A percentile compares a stretch with the other conserved stretches of the same genome.
Conservation (phyloP, 2,329 filamentous ascomycete species). For the Aspergillus aculeatus region DNA sequence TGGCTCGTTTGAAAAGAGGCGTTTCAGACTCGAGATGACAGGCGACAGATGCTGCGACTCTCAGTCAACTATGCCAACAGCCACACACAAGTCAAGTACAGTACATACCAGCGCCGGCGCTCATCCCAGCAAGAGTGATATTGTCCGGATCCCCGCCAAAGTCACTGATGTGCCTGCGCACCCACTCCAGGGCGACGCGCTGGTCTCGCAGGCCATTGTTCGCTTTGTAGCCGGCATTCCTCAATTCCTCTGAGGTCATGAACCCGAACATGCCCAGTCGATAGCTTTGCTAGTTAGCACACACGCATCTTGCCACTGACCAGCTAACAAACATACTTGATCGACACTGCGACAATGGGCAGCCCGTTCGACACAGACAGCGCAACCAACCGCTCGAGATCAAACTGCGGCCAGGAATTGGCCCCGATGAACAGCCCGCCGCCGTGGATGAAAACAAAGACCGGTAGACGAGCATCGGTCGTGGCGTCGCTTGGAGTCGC, state of each 20-base stretch:
- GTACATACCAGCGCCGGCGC: constrained; percentile 44
- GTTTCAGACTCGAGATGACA: constrained; percentile 38
- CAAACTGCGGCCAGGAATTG: constrained; percentile 55
- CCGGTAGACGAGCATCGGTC: constrained; percentile 43
- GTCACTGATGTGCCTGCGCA: constrained; percentile 40
- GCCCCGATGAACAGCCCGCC: constrained; percentile 52
- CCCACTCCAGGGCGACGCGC: constrained; percentile 40
- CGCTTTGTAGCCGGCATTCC: constrained; percentile 44
- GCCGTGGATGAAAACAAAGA: constrained; percentile 55
- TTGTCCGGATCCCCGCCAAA: constrained; percentile 45
- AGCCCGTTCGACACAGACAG: constrained; percentile 44
- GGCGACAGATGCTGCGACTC: constrained; percentile 28
- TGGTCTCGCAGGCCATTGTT: constrained; percentile 54
- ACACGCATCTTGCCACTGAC: neutral
- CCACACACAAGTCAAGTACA: too few species aligned
- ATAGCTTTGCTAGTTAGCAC: constrained; percentile 41
- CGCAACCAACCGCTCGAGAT: constrained; percentile 47
- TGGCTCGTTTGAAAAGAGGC: constrained; percentile 43
- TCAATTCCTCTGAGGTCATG: constrained; percentile 50
- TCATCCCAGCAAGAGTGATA: constrained; percentile 48
- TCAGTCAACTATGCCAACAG: constrained; percentile 10
- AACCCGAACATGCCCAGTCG: constrained; percentile 48
- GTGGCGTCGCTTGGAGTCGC: constrained; percentile 40
- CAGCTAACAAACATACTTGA: constrained; percentile 39
- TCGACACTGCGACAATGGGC: constrained; percentile 49